These are phyloP conservation scores for Epithele typhae DNA, from an alignment of 768 basidiomycete genomes.

Conservation along the genomic window DNA sequence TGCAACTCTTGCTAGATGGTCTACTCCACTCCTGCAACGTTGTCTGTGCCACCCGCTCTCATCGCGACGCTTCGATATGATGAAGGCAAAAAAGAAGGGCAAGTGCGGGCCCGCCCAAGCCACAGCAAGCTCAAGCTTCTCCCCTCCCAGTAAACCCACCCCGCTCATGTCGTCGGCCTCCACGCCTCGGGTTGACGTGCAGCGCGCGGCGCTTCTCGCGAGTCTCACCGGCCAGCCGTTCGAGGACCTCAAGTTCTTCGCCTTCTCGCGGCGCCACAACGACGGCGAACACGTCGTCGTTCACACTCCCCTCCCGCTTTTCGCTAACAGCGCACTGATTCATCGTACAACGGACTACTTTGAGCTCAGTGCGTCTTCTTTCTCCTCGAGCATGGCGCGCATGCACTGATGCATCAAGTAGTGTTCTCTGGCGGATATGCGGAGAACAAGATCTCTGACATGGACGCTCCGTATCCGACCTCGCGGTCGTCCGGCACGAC, in stretches of 20 bases:
- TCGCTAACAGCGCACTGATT: conserved; percentile 3
- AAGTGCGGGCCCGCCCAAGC: too few relatives aligned
- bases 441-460: conserved; percentile 1
- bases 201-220: not conserved
- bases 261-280: conserved; percentile 2
- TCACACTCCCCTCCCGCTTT: conserved; percentile 1
- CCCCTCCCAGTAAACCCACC: too few relatives aligned
- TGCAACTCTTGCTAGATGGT: too few relatives aligned
- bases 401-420: not conserved
- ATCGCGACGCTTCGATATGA: too few relatives aligned
- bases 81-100: too few relatives aligned
- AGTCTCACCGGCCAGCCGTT: conserved; percentile 1
- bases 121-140: too few relatives aligned
- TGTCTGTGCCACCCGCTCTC: too few relatives aligned
- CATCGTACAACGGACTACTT: conserved; percentile 3
- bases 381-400: too few relatives aligned
- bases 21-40: too few relatives aligned
- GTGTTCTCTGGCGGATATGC: conserved; percentile 3
- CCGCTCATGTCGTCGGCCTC: not conserved
- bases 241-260: conserved; percentile 12
- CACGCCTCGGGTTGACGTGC: not conserved
- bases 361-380: conserved; percentile 3
- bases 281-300: not conserved
- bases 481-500: not conserved
- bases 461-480: conserved; percentile 7